Evolutionary conservation across 1,139 yeast species (phyloP), one percentile per base, ranked within the genome.

Genomic region (Debaryomyces sp.): DNA sequence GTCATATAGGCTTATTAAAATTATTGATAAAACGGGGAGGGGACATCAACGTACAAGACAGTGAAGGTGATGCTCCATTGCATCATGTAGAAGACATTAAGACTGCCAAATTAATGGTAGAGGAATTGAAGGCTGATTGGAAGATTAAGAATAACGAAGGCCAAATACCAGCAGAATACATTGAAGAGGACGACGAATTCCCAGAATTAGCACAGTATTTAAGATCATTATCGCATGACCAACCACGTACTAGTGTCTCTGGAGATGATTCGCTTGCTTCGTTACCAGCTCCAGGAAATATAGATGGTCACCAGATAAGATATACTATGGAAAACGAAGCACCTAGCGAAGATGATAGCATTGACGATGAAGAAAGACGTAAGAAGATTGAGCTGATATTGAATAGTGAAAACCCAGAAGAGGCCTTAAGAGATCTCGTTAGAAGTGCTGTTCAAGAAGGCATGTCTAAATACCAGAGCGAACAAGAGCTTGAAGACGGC

Each of bases 11-110:
- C 8, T 71, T 95, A 42, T 71, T 95, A 44, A 68, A 71, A 48
- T 78, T 77, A 51, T 75, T 94, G 46, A 70, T 89, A 21, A 66
- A 60, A 10, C 64, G 75, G 23, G 88, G 89, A 2, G 99, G 97
- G 4, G 84, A 94, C 62, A 80, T 90, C 26, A 90, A 94, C 64
- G 72, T 92, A 34, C 84, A 77, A 51, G 99, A 94, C 59, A 73
- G 73, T 29, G 99, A 95, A 58, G 98, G 99, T 0, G 99, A 94
- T 60, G 88, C 98, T 0, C 98, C 99, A 0, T 74, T 94, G 54
- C 98, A 94, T 64, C 96, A 91, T 55, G 90, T 84, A 24, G 99
- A 95, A 63, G 87, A 84, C 50, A 68, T 80, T 0, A 71, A 65
- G 2, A 78, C 84, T 1, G 97, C 96, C 2, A 80, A 78, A 56